Percentiles rank a stretch among this genome's conserved stretches.
Conservation (phyloP, 1,284 basidiomycete genomes). For the Stygiomarasmius scandens region DNA sequence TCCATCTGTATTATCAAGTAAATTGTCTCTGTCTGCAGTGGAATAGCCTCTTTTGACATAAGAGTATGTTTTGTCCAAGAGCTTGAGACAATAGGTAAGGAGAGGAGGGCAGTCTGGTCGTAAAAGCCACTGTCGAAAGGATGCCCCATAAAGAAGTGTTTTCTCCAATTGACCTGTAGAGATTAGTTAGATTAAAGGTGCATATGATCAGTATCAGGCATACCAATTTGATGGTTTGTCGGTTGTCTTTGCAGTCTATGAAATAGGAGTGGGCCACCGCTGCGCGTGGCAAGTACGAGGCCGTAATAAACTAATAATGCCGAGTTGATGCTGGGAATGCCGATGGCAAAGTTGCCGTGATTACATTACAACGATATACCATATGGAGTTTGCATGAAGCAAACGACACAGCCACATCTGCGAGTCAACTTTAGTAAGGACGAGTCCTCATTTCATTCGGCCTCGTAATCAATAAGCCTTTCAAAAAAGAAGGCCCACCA, state of each 20-base stretch:
- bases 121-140: slow-evolving; percentile 2
- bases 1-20: background rate
- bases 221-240: slow-evolving; percentile 11
- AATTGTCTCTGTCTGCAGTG: background rate
- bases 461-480: slow-evolving; percentile 6
- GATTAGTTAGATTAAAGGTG: background rate
- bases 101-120: slow-evolving; percentile 1
- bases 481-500: slow-evolving; percentile 11
- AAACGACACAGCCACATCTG: no score
- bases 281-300: no score
- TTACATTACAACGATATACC: no score
- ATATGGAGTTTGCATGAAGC: no score
- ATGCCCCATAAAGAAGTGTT: background rate
- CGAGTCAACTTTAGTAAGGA: no score
- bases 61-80: background rate
- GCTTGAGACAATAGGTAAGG: background rate
- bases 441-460: no score
- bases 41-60: background rate
- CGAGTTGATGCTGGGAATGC: no score
- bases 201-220: background rate
- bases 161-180: slow-evolving; percentile 8
- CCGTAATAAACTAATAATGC: no score
- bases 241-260: slow-evolving; percentile 6
- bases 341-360: no score
- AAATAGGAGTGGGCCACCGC: no score